Base-by-base conservation (phyloP, 176 grass and related monocot genomes). In the Rhynchospora breviuscula region DNA sequence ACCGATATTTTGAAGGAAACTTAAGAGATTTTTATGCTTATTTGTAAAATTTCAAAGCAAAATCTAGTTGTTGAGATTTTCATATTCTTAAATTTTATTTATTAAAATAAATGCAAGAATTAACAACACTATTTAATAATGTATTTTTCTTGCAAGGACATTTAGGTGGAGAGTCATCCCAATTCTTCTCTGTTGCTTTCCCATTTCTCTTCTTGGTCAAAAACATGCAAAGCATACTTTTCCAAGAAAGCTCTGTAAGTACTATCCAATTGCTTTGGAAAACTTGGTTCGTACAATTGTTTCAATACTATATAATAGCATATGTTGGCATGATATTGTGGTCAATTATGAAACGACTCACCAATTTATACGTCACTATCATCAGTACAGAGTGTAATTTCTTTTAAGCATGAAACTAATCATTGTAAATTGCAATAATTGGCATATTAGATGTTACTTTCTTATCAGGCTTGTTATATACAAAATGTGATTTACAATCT, bases 241-340 rank as follows among this genome's bases (percentile, higher is more conserved):
- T 59, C 90, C 60, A 94, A 89, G 54, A 87, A 82, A 79, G 87
- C 84, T 78, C 44, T 80, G 92, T 95, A 93, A 77, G 95, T 51
- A 71, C 62, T 89, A 19, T 40, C 8, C 64, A 25, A 63, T 70
- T 23, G 82, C 54, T 18, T 62, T 68, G 65, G 26, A 43, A 73
- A 53, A 40, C 10, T 14, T 23, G 78, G 23, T 11, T 49, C 58
- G n/a, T 83, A 4, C 53, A 56, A 29, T 58, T 48, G 58, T 13
- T 4, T 73, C 48, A 83, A 76, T 84, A 19, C n/a, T 7, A 48
- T 10, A n/a, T 63, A 83, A 80, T 64, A 35, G 25, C 0, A 2
- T 1, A 43, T 43, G 58, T 19, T 61, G 48, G 54, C 49, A 62
- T 52, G 48, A 71, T 71, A 18, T 11, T 71, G 22, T 85, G 29